Base-by-base conservation (phyloP, 441 rosid species). In the Iberis amara region DNA sequence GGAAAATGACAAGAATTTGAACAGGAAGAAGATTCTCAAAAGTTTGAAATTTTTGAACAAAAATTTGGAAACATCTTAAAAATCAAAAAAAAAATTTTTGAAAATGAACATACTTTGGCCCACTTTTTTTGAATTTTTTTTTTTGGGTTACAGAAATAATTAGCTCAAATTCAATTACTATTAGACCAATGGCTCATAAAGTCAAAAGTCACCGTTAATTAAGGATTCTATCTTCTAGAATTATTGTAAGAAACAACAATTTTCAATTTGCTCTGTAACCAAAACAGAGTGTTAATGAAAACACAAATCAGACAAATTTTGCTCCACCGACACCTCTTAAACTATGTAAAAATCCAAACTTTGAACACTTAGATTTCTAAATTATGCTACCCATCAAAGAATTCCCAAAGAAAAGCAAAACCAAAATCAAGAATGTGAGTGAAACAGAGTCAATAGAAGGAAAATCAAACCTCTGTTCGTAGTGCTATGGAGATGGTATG, bases 301-400 rank as follows among this genome's bases (percentile, higher is more conserved):
- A 30, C 35, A 6, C 0, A 44, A 11, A 26, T 2, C 11, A 44
- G 23, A 40, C 24, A 52, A 28, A 30, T 30, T 30, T 31, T 57
- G 8, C 5, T 5, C 57, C 61, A 58, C 78, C 72, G 77, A 66
- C 78, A 69, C 68, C n/a, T 18, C 49, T 21, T 30, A 4, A 30
- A 28, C n/a, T n/a, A n/a, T n/a, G n/a, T 18, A 30, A 30, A 5
- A 30, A 5, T 6, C 15, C 52, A n/a, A 51, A 44, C 2, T 30
- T 39, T 14, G 55, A 65, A 42, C 44, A 35, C 2, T 21, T 32
- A 0, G 39, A 27, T 21, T 4, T 31, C 55, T 14, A 66, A 50
- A 52, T 54, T n/a, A n/a, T n/a, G n/a, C n/a, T n/a, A 41, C 7
- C 11, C 59, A 64, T 23, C 42, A 47, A 53, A 36, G 68, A 50